These are phyloP conservation scores for Aspergillus tanneri DNA, from an alignment of 2,329 filamentous ascomycete species.

Conservation along the genomic window DNA sequence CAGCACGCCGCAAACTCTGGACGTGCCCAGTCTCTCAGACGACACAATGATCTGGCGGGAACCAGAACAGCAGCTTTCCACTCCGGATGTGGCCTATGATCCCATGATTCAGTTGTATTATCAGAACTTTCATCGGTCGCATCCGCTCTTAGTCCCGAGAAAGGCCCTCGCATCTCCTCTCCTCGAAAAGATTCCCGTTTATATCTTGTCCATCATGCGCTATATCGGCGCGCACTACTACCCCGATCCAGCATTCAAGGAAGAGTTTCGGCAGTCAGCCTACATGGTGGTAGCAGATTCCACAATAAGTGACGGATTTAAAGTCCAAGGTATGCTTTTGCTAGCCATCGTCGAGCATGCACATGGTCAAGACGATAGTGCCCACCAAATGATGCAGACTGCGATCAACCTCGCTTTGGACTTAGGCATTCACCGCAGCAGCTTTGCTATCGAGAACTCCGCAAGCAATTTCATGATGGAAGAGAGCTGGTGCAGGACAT, in stretches of 20 bases:
- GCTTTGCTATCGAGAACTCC: constrained; percentile 48
- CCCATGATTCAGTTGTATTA: constrained; percentile 50
- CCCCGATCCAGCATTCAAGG: constrained; percentile 27
- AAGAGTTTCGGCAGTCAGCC: constrained; percentile 20
- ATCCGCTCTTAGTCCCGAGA: constrained; percentile 53
- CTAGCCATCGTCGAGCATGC: constrained; percentile 33
- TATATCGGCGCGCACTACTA: constrained; percentile 54
- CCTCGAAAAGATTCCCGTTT: constrained; percentile 37
- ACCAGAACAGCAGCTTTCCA: not conserved
- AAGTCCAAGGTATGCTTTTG: constrained; percentile 33
- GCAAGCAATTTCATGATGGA: constrained; percentile 64
- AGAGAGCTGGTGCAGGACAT: constrained; percentile 80
- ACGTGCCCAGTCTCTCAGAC: constrained; percentile 11
- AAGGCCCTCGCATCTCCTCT: constrained; percentile 26
- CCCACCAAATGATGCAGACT: constrained; percentile 50
- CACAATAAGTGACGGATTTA: constrained; percentile 27
- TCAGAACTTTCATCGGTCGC: constrained; percentile 50
- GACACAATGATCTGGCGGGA: constrained; percentile 7
- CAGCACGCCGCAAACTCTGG: constrained; percentile 5
- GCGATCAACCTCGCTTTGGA: constrained; percentile 68
- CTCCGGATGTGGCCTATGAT: constrained; percentile 21
- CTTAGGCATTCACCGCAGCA: constrained; percentile 67
- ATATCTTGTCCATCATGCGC: constrained; percentile 49
- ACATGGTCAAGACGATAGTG: constrained; percentile 25
- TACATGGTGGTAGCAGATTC: constrained; percentile 14